phyloP scores from a whole-genome alignment of 805 yeast genomes.

The Saccharomycopsis synnaedendra region DNA sequence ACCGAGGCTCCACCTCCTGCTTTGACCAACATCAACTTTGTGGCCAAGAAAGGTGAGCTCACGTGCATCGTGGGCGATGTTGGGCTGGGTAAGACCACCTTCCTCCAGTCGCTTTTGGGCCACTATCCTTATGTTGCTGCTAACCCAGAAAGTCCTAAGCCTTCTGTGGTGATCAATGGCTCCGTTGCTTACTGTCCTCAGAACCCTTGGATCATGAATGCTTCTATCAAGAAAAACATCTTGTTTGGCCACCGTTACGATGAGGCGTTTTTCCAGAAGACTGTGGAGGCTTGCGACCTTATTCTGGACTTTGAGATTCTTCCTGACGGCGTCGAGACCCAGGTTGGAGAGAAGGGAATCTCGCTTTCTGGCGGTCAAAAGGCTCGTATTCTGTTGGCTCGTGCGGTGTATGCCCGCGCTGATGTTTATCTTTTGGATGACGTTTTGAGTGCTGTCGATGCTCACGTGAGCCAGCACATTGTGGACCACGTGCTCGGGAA shows the following conservation, averaged over 20 bases:
- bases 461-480: slow-evolving; percentile 51
- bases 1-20: slow-evolving; percentile 29
- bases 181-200: slow-evolving; percentile 53
- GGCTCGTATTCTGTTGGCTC: slow-evolving; percentile 52
- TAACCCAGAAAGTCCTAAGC: slow-evolving; percentile 17
- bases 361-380: slow-evolving; percentile 54
- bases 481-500: slow-evolving; percentile 36
- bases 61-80: slow-evolving; percentile 57
- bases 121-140: slow-evolving; percentile 29
- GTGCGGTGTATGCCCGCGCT: slow-evolving; percentile 54
- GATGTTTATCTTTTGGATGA: slow-evolving; percentile 56
- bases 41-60: slow-evolving; percentile 40
- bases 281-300: slow-evolving; percentile 39
- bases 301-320: slow-evolving; percentile 34
- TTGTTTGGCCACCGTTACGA: slow-evolving; percentile 38
- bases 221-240: slow-evolving; percentile 38
- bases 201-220: slow-evolving; percentile 42
- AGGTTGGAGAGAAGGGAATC: slow-evolving; percentile 52
- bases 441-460: slow-evolving; percentile 60
- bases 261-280: slow-evolving; percentile 28
- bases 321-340: slow-evolving; percentile 42
- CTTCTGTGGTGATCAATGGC: slow-evolving; percentile 24
- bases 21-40: slow-evolving; percentile 34
- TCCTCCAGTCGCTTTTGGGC: slow-evolving; percentile 43
- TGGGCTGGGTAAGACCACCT: slow-evolving; percentile 57